Base-by-base conservation (phyloP, 2,329 filamentous ascomycete species). In the Fusarium newnesense region DNA sequence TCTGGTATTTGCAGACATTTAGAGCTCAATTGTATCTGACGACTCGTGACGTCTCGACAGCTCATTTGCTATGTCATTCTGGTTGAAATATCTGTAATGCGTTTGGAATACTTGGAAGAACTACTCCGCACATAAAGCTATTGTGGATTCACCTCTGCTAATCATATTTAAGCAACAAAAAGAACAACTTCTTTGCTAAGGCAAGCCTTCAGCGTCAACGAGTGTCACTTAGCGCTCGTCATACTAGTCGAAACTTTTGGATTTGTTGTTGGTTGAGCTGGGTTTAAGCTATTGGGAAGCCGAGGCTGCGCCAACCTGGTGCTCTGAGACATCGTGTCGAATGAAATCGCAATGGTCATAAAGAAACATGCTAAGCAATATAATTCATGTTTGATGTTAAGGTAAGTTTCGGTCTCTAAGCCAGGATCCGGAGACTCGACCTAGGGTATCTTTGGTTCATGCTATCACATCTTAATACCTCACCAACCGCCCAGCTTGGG, bases 361-460 rank as follows among this genome's bases (percentile, higher is more conserved):
- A 32, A 47, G 28, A 46, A 32, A 10, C 10, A 42, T n/a, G 47
- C 32, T 36, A 34, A 49, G 24, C 61, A 71, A 73, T 44, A 64
- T 61, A 64, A 63, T 64, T 70, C 61, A 69, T 70, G 54, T 71
- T 46, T 67, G 65, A 73, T 73, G 61, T 67, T 56, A 70, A 73
- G 62, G 60, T 72, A 75, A 70, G 62, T 72, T 73, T 70, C 57
- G 69, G 73, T 75, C 71, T 72, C 73, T 72, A 77, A 77, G 68
- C 72, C 69, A 73, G 70, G 75, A 75, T 70, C 65, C 67, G 57
- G 46, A 66, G 67, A 69, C 75, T 76, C 63, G 67, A 77, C 77
- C 72, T 73, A 78, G 75, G 77, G 77, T 79, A 79, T 79, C 75
- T 76, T 78, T 64, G 66, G 70, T 67, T 60, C 62, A 66, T 70